Base-by-base conservation (phyloP, 1,139 yeast species). In the Kodamaea derodonti region DNA sequence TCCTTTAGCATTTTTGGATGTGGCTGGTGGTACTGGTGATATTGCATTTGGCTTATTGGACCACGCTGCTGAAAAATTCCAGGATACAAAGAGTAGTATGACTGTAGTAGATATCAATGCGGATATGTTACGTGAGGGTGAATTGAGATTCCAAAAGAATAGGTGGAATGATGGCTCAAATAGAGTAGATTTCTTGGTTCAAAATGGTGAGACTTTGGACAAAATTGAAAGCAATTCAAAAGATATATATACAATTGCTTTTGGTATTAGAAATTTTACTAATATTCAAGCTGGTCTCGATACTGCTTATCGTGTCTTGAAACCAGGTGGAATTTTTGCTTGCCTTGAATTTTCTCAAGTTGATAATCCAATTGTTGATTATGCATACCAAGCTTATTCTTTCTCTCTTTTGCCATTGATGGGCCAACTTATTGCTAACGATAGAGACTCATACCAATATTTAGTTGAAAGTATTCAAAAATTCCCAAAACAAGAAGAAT, bases 21-120 rank as follows among this genome's bases (percentile, higher is more conserved):
- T 94, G 36, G 99, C 98, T 25, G 99, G 98, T 39, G 99, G 99
- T 22, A 88, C 97, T 12, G 99, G 98, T 31, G 99, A 92, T 56
- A 90, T 92, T 61, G 98, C 98, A 1, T 88, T 88, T 63, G 94
- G 98, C 5, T 73, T 94, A 42, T 68, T 92, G 44, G 96, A 90
- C 50, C 95, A 92, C 56, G 97, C 97, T 9, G 81, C 84, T 45
- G 63, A 71, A 32, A 78, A 80, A 45, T 87, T 79, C 56, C 82
- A 84, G 35, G 99, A 92, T 62, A 71, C 65, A 32, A 68, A 71
- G 43, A 79, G 90, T 24, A 77, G 80, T 20, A 94, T 92, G 92
- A 87, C 92, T 14, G 78, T 92, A 36, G 95, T 90, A 4, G 99
- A 92, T 61, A 92, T 92, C 60, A 92, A 92, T 55, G 80, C 95